Percentiles rank a stretch among this genome's conserved stretches.
phyloP scores from a whole-genome alignment of 805 yeast species.

The Candida vartiovaarae region DNA sequence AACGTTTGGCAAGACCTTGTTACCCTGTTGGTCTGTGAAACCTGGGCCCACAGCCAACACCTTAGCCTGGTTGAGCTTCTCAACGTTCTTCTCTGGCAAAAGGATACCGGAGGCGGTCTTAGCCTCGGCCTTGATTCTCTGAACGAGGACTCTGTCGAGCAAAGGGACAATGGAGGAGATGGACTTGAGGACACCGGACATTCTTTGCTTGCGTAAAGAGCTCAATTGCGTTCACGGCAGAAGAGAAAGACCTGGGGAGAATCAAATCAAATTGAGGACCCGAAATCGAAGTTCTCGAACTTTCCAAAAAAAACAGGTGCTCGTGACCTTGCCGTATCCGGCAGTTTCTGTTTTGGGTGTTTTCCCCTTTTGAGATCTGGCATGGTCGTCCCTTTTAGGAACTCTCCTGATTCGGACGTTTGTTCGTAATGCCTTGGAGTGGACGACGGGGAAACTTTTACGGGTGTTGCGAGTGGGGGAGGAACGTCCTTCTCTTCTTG shows the following conservation, averaged over 20 bases:
- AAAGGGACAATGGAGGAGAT: constrained; percentile 88
- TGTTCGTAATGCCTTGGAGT: too few relatives aligned
- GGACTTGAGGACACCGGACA: constrained; percentile 63
- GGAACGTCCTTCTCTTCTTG: too few relatives aligned
- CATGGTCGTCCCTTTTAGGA: too few relatives aligned
- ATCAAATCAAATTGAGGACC: neutral
- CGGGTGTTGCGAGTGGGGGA: too few relatives aligned
- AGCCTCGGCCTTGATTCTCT: constrained; percentile 85
- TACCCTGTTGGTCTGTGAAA: constrained; percentile 66
- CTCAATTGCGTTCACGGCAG: neutral
- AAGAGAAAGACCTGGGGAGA: neutral
- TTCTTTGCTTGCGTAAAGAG: neutral
- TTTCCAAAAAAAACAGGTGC: too few relatives aligned
- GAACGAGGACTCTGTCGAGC: constrained; percentile 93
- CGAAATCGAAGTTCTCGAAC: too few relatives aligned
- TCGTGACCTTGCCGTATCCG: too few relatives aligned
- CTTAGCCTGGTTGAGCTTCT: constrained; percentile 85
- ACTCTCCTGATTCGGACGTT: too few relatives aligned
- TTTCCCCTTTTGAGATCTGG: too few relatives aligned
- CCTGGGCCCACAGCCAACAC: constrained; percentile 98
- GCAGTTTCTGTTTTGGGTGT: too few relatives aligned
- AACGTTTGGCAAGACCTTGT: constrained; percentile 65
- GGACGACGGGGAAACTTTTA: too few relatives aligned
- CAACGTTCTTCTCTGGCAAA: constrained; percentile 94
- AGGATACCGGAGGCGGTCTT: constrained; percentile 89